Evolutionary conservation across 306 rosid species (phyloP).

Genomic region (Prunus kanzakura): DNA sequence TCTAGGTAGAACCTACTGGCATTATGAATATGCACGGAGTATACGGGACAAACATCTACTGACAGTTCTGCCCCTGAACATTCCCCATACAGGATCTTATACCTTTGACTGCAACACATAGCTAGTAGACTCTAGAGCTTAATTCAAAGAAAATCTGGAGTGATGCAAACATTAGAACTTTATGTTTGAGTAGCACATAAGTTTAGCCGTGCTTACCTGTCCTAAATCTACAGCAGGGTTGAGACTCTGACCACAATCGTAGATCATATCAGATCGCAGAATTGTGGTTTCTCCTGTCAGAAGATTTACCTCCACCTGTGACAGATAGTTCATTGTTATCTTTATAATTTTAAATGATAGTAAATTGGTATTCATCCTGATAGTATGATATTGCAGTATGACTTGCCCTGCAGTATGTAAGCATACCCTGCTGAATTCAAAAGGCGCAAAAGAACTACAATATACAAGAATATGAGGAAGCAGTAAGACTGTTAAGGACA

Average conservation of each 20-base stretch:
- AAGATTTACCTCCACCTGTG: slow-evolving; percentile 85
- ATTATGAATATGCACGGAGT: neutral
- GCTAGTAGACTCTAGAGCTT: neutral
- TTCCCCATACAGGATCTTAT: neutral
- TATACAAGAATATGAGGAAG: slow-evolving; percentile 2
- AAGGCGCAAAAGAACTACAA: slow-evolving; percentile 8
- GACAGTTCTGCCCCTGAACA: neutral
- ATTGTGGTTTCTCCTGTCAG: slow-evolving; percentile 76
- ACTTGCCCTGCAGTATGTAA: neutral
- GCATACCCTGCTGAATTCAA: neutral
- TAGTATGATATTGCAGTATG: neutral
- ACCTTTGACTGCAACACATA: neutral
- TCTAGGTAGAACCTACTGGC: neutral
- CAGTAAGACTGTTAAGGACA: neutral
- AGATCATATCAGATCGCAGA: slow-evolving; percentile 73
- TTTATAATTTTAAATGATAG: neutral
- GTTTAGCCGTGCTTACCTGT: slow-evolving; percentile 49
- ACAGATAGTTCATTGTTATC: slow-evolving; percentile 8
- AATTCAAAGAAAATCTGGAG: neutral
- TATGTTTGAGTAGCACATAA: neutral
- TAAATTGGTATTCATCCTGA: neutral
- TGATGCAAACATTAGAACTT: neutral
- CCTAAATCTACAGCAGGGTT: slow-evolving; percentile 98
- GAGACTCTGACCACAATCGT: slow-evolving; percentile 95
- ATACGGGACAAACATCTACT: too few species aligned